phyloP scores from a whole-genome alignment of 2,329 filamentous ascomycete species.

The Aspergillus ustus region DNA sequence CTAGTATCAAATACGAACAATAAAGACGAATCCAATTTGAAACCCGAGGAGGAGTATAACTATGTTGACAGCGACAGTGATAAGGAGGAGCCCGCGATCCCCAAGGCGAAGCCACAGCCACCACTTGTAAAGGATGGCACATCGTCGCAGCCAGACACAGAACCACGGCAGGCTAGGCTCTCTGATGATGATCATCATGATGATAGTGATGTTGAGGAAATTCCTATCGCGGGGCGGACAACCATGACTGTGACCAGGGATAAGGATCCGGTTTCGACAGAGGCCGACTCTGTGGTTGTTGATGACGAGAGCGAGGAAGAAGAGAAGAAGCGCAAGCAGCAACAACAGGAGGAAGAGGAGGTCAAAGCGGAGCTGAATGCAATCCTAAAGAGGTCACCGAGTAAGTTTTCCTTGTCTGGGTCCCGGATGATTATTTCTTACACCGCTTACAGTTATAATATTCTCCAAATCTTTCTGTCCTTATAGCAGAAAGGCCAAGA shows the following conservation, averaged over 20 bases:
- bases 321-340: slow-evolving; percentile 29
- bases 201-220: slow-evolving; percentile 41
- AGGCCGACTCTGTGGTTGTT: background rate
- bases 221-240: slow-evolving; percentile 59
- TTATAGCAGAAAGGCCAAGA: slow-evolving; percentile 82
- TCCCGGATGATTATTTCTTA: background rate
- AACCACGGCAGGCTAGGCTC: background rate
- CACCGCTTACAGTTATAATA: slow-evolving; percentile 68
- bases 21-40: slow-evolving; percentile 71
- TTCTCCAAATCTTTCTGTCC: slow-evolving; percentile 96
- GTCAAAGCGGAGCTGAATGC: slow-evolving; percentile 60
- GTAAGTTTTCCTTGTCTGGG: slow-evolving; percentile 55
- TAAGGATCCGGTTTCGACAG: slow-evolving; percentile 38
- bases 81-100: slow-evolving; percentile 36
- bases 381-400: slow-evolving; percentile 83
- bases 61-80: slow-evolving; percentile 44
- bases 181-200: slow-evolving; percentile 7
- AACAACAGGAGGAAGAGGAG: slow-evolving; percentile 55
- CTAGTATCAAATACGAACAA: slow-evolving; percentile 42
- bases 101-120: slow-evolving; percentile 29
- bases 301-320: slow-evolving; percentile 28
- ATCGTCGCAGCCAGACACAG: background rate
- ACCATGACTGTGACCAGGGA: slow-evolving; percentile 51
- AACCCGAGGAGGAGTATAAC: slow-evolving; percentile 62
- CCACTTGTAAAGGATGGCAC: background rate